Percentiles rank a stretch among this genome's conserved stretches.
phyloP scores from a whole-genome alignment of 2,329 filamentous ascomycete genomes.

The Aschersonia sp. region DNA sequence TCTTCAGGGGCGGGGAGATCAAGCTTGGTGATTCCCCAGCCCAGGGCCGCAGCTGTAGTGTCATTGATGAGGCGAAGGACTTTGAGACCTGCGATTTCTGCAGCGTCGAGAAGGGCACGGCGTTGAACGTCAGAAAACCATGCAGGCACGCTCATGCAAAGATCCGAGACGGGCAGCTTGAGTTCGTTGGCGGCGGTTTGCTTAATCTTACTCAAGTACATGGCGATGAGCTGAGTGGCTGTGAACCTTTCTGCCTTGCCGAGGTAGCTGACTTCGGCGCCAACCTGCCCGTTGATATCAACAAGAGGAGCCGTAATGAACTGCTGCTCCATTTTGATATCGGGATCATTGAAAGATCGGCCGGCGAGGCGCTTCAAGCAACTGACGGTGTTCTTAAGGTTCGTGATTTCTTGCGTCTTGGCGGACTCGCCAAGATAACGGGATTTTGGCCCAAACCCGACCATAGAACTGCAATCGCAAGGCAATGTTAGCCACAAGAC shows the following conservation, averaged over 20 bases:
- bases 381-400: slow-evolving; percentile 96
- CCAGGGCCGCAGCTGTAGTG: slow-evolving; percentile 87
- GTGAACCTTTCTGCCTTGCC: slow-evolving; percentile 93
- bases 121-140: slow-evolving; percentile 97
- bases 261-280: slow-evolving; percentile 82
- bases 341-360: slow-evolving; percentile 74
- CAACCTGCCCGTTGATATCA: slow-evolving; percentile 87
- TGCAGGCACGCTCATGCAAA: slow-evolving; percentile 85
- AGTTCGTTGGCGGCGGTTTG: slow-evolving; percentile 75
- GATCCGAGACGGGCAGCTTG: slow-evolving; percentile 78
- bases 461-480: slow-evolving; percentile 56
- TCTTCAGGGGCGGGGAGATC: slow-evolving; percentile 82
- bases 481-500: neutral
- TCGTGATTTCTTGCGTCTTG: slow-evolving; percentile 98
- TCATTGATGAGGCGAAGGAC: slow-evolving; percentile 92
- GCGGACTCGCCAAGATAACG: slow-evolving; percentile 90
- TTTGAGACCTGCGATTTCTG: slow-evolving; percentile 88
- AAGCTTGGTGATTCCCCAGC: slow-evolving; percentile 95
- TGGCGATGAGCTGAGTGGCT: slow-evolving; percentile 84
- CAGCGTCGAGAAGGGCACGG: slow-evolving; percentile 74
- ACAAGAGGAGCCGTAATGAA: slow-evolving; percentile 75
- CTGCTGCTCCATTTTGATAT: slow-evolving; percentile 84
- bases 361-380: slow-evolving; percentile 87
- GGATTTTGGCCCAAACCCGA: slow-evolving; percentile 87
- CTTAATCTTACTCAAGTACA: slow-evolving; percentile 93